These are phyloP conservation scores for Ceratorhiza oryzae-sativae DNA, from an alignment of 1,284 basidiomycete genomes.

Conservation along the genomic window DNA sequence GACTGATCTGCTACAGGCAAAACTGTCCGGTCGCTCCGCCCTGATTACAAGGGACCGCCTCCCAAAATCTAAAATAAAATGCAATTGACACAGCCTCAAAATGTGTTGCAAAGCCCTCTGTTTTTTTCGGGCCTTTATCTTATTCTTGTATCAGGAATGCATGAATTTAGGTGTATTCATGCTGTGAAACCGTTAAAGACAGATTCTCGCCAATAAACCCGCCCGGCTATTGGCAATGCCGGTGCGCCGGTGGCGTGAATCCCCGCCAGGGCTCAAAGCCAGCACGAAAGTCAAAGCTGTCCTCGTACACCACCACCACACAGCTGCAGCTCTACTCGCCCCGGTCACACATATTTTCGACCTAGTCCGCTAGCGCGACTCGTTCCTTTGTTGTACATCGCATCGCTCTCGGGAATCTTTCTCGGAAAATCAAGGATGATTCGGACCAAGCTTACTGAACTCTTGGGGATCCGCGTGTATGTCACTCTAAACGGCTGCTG, in stretches of 20 bases:
- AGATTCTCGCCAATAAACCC: too few species aligned
- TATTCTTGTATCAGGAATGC: constrained; percentile 20
- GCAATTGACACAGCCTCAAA: neutral
- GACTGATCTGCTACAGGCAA: constrained; percentile 60
- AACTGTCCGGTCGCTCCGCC: constrained; percentile 76
- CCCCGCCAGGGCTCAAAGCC: neutral
- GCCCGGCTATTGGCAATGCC: neutral
- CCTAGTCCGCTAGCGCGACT: neutral
- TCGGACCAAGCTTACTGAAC: constrained; percentile 54
- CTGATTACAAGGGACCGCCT: constrained; percentile 65
- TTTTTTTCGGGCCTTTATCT: constrained; percentile 10
- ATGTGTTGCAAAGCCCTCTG: neutral
- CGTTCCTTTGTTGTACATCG: neutral
- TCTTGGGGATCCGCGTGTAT: constrained; percentile 53
- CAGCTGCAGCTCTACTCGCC: neutral
- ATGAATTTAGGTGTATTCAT: neutral
- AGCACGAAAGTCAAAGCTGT: neutral
- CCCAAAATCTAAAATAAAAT: constrained; percentile 24
- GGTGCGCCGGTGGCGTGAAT: constrained; percentile 5
- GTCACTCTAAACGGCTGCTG: constrained; percentile 44
- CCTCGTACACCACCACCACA: neutral
- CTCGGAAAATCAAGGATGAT: constrained; percentile 45
- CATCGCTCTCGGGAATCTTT: neutral
- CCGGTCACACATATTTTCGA: neutral
- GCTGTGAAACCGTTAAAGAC: neutral